Conservation (phyloP, 2,329 filamentous ascomycete species). For the Sclerotiophoma versabilis region DNA sequence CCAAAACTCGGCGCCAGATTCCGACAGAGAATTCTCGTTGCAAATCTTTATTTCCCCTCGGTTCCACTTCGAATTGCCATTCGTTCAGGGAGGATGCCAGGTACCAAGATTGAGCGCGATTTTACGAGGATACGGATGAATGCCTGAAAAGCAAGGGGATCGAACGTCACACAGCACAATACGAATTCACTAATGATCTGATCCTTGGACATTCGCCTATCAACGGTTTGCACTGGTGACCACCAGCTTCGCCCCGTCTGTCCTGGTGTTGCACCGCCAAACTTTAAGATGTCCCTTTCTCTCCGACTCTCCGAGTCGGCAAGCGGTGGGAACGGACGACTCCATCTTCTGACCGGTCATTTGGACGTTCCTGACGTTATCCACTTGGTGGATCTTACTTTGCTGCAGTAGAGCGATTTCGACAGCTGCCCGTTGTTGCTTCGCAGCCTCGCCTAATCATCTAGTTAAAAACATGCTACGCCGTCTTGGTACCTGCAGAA, state of each 20-base stretch:
- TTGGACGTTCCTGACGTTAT: neutral
- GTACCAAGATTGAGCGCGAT: conserved; percentile 9
- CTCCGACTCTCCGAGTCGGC: neutral
- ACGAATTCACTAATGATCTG: conserved; percentile 4
- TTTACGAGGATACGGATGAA: conserved; percentile 8
- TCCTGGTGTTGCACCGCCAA: conserved; percentile 11
- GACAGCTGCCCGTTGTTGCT: neutral
- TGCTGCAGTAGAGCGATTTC: neutral
- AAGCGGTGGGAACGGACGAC: neutral
- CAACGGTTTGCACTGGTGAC: conserved; percentile 7
- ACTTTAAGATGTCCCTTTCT: neutral
- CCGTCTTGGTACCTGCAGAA: neutral
- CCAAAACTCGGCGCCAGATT: conserved; percentile 7
- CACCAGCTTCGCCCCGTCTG: conserved; percentile 8
- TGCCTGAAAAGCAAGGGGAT: neutral
- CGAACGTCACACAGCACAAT: conserved; percentile 8
- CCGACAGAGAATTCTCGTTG: conserved; percentile 13
- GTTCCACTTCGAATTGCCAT: conserved; percentile 13
- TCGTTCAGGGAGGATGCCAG: conserved; percentile 5
- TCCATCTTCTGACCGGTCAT: conserved; percentile 2
- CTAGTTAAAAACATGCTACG: neutral
- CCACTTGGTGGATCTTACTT: neutral
- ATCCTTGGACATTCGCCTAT: conserved; percentile 9
- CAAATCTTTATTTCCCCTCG: conserved; percentile 17
- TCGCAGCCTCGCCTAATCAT: conserved; percentile 1